Conservation (phyloP, 495 filamentous ascomycete species). For the Penicillium maclennaniae region DNA sequence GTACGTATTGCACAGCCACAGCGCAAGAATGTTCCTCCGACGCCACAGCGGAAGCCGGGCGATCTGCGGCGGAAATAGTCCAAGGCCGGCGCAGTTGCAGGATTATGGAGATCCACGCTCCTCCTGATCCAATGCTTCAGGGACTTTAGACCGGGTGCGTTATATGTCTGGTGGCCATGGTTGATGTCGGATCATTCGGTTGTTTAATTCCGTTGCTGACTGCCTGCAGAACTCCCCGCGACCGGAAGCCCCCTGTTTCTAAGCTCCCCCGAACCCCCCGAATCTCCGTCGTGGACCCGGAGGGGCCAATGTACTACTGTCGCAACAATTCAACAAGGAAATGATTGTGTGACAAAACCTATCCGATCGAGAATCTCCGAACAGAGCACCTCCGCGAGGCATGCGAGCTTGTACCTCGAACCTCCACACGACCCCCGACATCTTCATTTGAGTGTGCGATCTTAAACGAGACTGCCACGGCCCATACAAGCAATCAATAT, state of each 20-base stretch:
- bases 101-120: constrained; percentile 13
- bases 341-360: constrained; percentile 34
- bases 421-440: constrained; percentile 8
- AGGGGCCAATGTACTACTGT: constrained; percentile 24
- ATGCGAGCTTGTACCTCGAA: constrained; percentile 22
- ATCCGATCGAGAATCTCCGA: constrained; percentile 28
- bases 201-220: constrained; percentile 7
- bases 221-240: constrained; percentile 4
- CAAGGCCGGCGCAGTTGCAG: constrained; percentile 17
- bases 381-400: constrained; percentile 25
- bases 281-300: constrained; percentile 2
- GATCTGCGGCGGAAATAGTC: constrained; percentile 40
- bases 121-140: constrained; percentile 5
- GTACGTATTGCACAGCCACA: constrained; percentile 30
- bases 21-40: constrained; percentile 36
- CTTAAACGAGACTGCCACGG: not conserved
- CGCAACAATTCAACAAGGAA: constrained; percentile 15
- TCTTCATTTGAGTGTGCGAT: not conserved
- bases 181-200: not conserved
- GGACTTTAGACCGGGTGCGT: not conserved
- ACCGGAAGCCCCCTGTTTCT: constrained; percentile 21
- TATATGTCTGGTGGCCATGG: not conserved
- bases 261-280: constrained; percentile 4
- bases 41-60: constrained; percentile 29
- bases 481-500: constrained; percentile 18